These are phyloP conservation scores for Cyanidium caldarium DNA, from an alignment of 23 red algal genomes.

Conservation along the genomic window DNA sequence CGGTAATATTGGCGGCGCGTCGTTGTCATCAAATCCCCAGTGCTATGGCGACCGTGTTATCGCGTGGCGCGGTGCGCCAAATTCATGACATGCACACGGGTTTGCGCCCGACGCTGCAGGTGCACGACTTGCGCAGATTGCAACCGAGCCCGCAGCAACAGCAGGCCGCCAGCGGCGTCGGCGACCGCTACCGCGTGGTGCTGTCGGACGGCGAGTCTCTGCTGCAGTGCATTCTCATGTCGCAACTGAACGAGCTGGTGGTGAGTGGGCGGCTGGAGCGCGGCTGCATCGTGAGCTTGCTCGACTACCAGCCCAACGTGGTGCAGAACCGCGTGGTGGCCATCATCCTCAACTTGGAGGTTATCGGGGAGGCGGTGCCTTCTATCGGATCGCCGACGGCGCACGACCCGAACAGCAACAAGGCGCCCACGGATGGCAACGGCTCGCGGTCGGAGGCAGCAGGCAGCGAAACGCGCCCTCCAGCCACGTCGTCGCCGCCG, in stretches of 20 bases:
- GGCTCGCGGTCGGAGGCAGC: background rate
- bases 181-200: constrained; percentile 47
- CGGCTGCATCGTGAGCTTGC: constrained; percentile 41
- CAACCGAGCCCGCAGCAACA: background rate
- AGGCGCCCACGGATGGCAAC: background rate
- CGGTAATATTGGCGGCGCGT: too few relatives aligned
- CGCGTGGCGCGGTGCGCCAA: background rate
- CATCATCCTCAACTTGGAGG: constrained; percentile 73
- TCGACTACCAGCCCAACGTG: constrained; percentile 66
- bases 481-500: background rate
- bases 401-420: constrained; percentile 10
- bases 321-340: constrained; percentile 44
- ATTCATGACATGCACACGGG: background rate
- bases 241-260: constrained; percentile 71
- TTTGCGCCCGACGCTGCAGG: background rate
- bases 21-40: too few relatives aligned
- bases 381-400: constrained; percentile 67
- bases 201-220: constrained; percentile 55
- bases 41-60: too few relatives aligned
- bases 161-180: background rate
- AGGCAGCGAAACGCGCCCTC: background rate
- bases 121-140: background rate
- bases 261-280: constrained; percentile 31
- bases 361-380: constrained; percentile 17
- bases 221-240: constrained; percentile 64